Evolutionary conservation across 768 basidiomycete genomes (phyloP).

Genomic region (Leccinum variicolor): DNA sequence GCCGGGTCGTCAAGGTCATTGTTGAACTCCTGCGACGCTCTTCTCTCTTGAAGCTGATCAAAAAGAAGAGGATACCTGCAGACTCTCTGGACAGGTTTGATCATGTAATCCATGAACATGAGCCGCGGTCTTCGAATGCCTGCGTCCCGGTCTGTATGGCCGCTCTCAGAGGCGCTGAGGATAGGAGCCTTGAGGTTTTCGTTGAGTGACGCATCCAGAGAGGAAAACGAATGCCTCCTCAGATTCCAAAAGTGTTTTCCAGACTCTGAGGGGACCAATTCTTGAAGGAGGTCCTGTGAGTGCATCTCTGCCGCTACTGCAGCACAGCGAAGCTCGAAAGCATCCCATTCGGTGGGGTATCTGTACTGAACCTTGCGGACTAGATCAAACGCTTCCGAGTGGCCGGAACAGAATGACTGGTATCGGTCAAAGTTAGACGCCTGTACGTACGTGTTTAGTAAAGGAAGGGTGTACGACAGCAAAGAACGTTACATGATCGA

Average conservation of each 20-base stretch:
- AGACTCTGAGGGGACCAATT: conserved; percentile 4
- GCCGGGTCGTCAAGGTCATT: not conserved
- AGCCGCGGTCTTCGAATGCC: conserved; percentile 40
- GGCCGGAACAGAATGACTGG: conserved; percentile 83
- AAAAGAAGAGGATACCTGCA: conserved; percentile 94
- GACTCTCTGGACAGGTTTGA: conserved; percentile 95
- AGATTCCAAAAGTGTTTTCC: conserved; percentile 23
- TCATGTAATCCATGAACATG: conserved; percentile 82
- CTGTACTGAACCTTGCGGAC: conserved; percentile 64
- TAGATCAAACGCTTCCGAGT: conserved; percentile 75
- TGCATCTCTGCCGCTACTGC: conserved; percentile 42
- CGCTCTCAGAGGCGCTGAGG: conserved; percentile 29
- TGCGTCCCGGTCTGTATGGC: conserved; percentile 29
- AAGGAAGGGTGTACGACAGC: not conserved
- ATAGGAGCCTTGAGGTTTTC: conserved; percentile 31
- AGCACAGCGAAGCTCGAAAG: conserved; percentile 78
- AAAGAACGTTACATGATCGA: conserved; percentile 44
- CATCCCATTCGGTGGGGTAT: conserved; percentile 72
- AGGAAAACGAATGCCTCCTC: conserved; percentile 46
- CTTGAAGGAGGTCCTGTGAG: conserved; percentile 9
- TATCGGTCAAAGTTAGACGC: conserved; percentile 75
- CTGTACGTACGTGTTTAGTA: conserved; percentile 36
- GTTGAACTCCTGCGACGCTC: not conserved
- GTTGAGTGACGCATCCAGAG: conserved; percentile 42
- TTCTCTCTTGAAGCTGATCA: conserved; percentile 51